These are phyloP conservation scores for Trypanosoma conorhini DNA, from an alignment of 208 protist genomes.

Conservation along the genomic window DNA sequence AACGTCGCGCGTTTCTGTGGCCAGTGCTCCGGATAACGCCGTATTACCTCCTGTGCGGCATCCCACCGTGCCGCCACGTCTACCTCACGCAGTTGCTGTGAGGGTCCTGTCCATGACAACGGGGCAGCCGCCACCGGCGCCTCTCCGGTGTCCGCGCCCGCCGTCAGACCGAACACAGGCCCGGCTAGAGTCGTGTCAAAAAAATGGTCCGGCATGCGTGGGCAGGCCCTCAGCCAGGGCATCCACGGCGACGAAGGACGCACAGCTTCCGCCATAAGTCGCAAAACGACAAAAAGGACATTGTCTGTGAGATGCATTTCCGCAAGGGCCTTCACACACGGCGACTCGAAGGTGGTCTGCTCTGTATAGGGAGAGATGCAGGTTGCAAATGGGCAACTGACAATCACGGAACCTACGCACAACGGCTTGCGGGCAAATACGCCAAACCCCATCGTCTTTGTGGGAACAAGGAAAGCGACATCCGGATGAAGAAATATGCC, in stretches of 20 bases:
- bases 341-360: constrained; percentile 27
- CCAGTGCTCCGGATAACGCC: constrained; percentile 55
- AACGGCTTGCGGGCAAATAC: constrained; percentile 68
- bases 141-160: not conserved
- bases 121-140: not conserved
- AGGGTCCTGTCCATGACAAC: constrained; percentile 44
- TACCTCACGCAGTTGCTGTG: constrained; percentile 70
- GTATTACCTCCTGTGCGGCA: constrained; percentile 50
- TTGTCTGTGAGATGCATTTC: constrained; percentile 29
- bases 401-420: constrained; percentile 56
- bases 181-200: constrained; percentile 43
- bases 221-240: constrained; percentile 76
- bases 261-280: constrained; percentile 72
- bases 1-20: constrained; percentile 43
- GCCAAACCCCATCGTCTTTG: constrained; percentile 82
- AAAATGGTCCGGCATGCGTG: constrained; percentile 68
- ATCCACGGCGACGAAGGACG: constrained; percentile 49
- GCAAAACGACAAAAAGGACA: constrained; percentile 65
- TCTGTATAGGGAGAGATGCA: constrained; percentile 75
- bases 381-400: constrained; percentile 64
- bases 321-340: constrained; percentile 20
- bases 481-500: constrained; percentile 85
- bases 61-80: constrained; percentile 48
- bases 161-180: constrained; percentile 29
- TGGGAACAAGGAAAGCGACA: constrained; percentile 83